Conservation (phyloP, 306 rosid species). For the Vicia sativa region DNA sequence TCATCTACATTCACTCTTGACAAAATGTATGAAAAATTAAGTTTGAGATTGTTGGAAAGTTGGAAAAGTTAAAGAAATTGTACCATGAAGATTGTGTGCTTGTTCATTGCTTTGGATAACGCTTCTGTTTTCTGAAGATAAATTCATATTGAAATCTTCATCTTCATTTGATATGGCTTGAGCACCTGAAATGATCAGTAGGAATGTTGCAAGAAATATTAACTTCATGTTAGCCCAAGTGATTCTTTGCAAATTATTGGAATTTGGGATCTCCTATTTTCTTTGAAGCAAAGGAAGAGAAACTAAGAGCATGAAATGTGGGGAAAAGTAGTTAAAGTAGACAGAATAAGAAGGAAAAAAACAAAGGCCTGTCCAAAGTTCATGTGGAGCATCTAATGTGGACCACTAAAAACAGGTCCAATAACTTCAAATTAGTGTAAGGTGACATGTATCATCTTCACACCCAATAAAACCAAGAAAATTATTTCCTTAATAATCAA, state of each 20-base stretch:
- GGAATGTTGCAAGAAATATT: constrained; percentile 18
- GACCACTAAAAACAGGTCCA: neutral
- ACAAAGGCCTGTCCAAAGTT: neutral
- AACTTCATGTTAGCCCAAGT: constrained; percentile 17
- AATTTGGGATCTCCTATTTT: neutral
- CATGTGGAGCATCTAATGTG: neutral
- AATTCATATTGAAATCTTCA: neutral
- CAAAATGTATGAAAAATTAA: neutral
- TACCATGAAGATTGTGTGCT: constrained; percentile 31
- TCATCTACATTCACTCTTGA: neutral
- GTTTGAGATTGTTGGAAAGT: neutral
- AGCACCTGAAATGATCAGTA: constrained; percentile 21
- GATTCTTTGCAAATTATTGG: neutral
- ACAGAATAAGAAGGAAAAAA: neutral
- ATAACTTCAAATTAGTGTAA: neutral
- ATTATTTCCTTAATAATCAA: too few relatives aligned
- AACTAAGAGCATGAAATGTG: neutral
- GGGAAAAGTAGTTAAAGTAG: neutral
- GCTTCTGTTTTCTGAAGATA: constrained; percentile 32
- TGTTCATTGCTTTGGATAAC: constrained; percentile 24
- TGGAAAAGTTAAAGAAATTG: neutral
- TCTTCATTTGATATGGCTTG: neutral
- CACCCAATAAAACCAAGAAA: too few relatives aligned
- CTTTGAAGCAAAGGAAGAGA: neutral
- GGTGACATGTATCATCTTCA: too few relatives aligned